Evolutionary conservation across 805 yeast genomes (phyloP).

Genomic region (Blastobotrys americana): DNA sequence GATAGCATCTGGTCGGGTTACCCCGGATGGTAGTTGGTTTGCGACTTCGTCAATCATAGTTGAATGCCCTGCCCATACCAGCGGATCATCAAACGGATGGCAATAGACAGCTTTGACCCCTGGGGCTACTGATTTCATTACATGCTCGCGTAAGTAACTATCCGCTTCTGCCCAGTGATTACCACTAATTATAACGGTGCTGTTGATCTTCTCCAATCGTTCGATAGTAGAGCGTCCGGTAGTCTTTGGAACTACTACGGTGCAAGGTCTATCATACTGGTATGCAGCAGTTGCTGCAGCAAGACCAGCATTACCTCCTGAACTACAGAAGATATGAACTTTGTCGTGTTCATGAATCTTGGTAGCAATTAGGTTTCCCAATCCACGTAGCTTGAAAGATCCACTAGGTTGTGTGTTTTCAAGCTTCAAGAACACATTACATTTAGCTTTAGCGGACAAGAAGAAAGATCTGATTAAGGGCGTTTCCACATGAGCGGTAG

Average conservation of each 20-base stretch:
- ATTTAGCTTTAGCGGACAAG: slow-evolving; percentile 58
- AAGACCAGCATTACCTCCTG: slow-evolving; percentile 96
- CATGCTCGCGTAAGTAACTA: slow-evolving; percentile 58
- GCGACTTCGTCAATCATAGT: slow-evolving; percentile 80
- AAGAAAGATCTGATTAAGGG: slow-evolving; percentile 69
- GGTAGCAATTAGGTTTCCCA: slow-evolving; percentile 60
- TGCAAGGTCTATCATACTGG: slow-evolving; percentile 46
- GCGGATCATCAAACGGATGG: slow-evolving; percentile 90
- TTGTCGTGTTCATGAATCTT: neutral
- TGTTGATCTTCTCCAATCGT: slow-evolving; percentile 42
- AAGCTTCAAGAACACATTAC: slow-evolving; percentile 69
- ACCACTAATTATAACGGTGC: slow-evolving; percentile 52
- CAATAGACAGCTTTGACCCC: slow-evolving; percentile 68
- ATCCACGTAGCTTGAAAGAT: slow-evolving; percentile 84
- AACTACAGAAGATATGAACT: slow-evolving; percentile 62
- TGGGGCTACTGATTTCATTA: slow-evolving; percentile 50
- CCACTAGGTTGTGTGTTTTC: slow-evolving; percentile 88
- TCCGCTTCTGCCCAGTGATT: slow-evolving; percentile 73
- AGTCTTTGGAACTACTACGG: slow-evolving; percentile 53
- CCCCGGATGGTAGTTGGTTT: slow-evolving; percentile 57
- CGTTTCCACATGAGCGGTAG: slow-evolving; percentile 30
- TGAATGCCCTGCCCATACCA: slow-evolving; percentile 93
- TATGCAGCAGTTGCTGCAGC: slow-evolving; percentile 90
- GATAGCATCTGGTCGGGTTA: slow-evolving; percentile 53
- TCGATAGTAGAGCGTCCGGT: slow-evolving; percentile 42